Percentiles rank a stretch among this genome's conserved stretches.
Evolutionary conservation across 768 basidiomycete genomes (phyloP).

Genomic region (Phlebiopsis flavidoalba): DNA sequence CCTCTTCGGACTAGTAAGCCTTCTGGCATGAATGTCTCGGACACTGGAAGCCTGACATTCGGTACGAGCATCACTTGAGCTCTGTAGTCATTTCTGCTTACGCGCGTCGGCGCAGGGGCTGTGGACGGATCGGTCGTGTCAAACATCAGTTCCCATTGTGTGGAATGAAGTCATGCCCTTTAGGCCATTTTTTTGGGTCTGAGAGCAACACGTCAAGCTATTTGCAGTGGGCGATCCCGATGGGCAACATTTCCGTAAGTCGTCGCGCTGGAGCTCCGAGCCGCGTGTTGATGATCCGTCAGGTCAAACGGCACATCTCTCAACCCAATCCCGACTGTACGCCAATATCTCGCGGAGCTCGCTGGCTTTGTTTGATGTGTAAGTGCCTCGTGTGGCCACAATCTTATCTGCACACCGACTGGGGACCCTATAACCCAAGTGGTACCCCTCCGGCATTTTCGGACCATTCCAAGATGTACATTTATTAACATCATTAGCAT

Average conservation of each 20-base stretch:
- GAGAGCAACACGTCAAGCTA: slow-evolving; percentile 63
- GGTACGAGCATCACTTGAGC: slow-evolving; percentile 35
- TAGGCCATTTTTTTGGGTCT: slow-evolving; percentile 46
- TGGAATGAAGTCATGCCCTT: slow-evolving; percentile 79
- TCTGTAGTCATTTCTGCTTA: not conserved
- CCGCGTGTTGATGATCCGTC: not conserved
- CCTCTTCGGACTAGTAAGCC: slow-evolving; percentile 66
- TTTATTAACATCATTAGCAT: not conserved
- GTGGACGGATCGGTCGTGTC: slow-evolving; percentile 65
- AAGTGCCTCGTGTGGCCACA: slow-evolving; percentile 20
- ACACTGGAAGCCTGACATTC: slow-evolving; percentile 52
- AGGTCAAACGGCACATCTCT: slow-evolving; percentile 57
- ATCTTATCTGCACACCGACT: not conserved
- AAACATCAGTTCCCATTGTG: slow-evolving; percentile 50
- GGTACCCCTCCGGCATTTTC: slow-evolving; percentile 66
- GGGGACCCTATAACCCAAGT: slow-evolving; percentile 32
- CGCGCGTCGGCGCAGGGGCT: slow-evolving; percentile 46
- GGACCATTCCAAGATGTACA: slow-evolving; percentile 76
- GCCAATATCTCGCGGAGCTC: slow-evolving; percentile 49
- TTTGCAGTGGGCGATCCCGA: slow-evolving; percentile 67
- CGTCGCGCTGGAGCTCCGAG: not conserved
- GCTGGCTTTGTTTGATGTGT: slow-evolving; percentile 73
- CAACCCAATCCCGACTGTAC: slow-evolving; percentile 59
- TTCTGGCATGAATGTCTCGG: slow-evolving; percentile 49
- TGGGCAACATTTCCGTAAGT: slow-evolving; percentile 51